Evolutionary conservation across 176 grass and related monocot genomes (phyloP).

Genomic region (Musa itinerans): DNA sequence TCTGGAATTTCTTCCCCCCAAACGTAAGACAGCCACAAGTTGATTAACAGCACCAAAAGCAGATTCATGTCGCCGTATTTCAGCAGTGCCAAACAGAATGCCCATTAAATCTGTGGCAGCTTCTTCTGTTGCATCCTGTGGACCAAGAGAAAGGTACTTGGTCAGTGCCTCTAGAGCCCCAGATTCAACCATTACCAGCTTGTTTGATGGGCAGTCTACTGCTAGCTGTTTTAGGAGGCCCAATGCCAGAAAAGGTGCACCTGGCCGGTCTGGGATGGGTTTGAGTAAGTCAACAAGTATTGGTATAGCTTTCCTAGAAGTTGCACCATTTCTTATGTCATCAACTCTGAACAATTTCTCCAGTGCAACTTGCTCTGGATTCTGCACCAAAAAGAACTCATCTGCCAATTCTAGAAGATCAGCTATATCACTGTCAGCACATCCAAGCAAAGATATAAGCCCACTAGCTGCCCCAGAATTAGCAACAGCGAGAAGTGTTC

Average conservation of each 20-base stretch:
- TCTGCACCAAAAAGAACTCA: conserved; percentile 71
- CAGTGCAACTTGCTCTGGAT: conserved; percentile 81
- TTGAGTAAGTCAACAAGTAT: conserved; percentile 97
- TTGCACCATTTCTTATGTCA: conserved; percentile 86
- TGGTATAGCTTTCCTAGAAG: conserved; percentile 92
- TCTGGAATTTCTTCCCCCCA: conserved; percentile 95
- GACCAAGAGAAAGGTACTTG: conserved; percentile 92
- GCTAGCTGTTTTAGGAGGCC: conserved; percentile 84
- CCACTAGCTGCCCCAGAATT: conserved; percentile 82
- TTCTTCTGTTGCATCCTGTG: conserved; percentile 97
- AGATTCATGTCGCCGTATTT: conserved; percentile 94
- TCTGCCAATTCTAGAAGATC: conserved; percentile 95
- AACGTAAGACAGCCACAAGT: conserved; percentile 91
- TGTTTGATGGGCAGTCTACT: conserved; percentile 76
- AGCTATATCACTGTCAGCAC: conserved; percentile 94
- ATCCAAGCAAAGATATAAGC: conserved; percentile 95
- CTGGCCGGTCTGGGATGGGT: conserved; percentile 97
- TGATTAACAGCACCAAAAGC: conserved; percentile 89
- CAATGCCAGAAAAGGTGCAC: conserved; percentile 92
- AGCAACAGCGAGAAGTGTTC: conserved; percentile 88
- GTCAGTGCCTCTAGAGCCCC: conserved; percentile 89
- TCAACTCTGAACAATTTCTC: conserved; percentile 97
- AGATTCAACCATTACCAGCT: conserved; percentile 91
- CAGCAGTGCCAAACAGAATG: conserved; percentile 65
- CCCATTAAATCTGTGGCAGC: conserved; percentile 90